These are phyloP conservation scores for Henckelia pumila DNA, from an alignment of 257 asterid genomes.

Conservation along the genomic window DNA sequence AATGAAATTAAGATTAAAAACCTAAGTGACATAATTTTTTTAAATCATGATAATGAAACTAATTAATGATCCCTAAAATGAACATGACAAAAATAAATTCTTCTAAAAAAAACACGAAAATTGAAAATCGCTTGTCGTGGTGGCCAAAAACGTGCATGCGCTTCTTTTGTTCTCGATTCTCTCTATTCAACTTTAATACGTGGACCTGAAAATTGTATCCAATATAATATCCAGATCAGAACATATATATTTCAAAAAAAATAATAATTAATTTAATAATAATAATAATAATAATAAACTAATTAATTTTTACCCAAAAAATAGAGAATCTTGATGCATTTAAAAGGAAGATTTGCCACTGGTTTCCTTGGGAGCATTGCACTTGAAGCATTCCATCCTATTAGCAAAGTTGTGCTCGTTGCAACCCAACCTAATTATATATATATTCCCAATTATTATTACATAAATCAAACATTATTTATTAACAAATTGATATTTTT, in stretches of 20 bases:
- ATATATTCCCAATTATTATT: no score
- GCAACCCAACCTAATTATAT: constrained; percentile 65
- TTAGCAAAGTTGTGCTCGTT: constrained; percentile 96
- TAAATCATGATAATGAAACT: constrained; percentile 27
- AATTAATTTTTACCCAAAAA: constrained; percentile 44
- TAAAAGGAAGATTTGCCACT: constrained; percentile 54
- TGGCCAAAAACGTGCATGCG: constrained; percentile 25
- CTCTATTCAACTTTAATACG: constrained; percentile 34
- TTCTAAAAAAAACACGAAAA: constrained; percentile 22
- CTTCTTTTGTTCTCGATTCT: constrained; percentile 37
- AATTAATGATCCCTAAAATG: constrained; percentile 31
- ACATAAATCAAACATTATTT: neutral
- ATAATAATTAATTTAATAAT: neutral
- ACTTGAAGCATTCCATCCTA: constrained; percentile 93
- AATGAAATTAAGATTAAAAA: constrained; percentile 27
- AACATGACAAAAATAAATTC: neutral
- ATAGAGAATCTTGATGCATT: constrained; percentile 51
- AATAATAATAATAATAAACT: neutral
- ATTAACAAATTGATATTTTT: no score
- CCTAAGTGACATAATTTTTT: constrained; percentile 30
- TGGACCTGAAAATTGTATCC: constrained; percentile 33
- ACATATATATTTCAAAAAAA: neutral
- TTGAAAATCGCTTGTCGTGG: constrained; percentile 29
- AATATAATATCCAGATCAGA: neutral
- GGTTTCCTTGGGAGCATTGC: constrained; percentile 93